Percentiles rank a stretch among this genome's conserved stretches.
Conservation (phyloP, 192 early-diverging fungal species). For the Backusella australiensis region DNA sequence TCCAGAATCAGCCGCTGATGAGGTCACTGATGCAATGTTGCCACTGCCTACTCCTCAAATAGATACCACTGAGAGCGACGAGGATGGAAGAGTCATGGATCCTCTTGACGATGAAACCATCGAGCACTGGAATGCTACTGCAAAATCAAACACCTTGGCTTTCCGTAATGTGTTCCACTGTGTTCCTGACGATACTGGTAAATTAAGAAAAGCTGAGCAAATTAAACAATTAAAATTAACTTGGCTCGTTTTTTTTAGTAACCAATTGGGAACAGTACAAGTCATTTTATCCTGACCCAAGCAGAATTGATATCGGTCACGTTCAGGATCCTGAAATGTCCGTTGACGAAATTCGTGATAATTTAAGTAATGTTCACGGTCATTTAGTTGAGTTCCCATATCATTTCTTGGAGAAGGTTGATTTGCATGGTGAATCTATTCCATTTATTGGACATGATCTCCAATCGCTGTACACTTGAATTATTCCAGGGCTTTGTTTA, state of each 20-base stretch:
- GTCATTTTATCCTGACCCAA: conserved; percentile 44
- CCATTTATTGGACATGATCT: conserved; percentile 27
- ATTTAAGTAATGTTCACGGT: conserved; percentile 44
- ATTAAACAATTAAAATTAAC: conserved; percentile 19
- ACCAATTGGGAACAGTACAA: conserved; percentile 52
- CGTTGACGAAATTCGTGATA: conserved; percentile 37
- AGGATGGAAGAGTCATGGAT: conserved; percentile 55
- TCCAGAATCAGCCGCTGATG: conserved; percentile 38
- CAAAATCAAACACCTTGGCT: conserved; percentile 61
- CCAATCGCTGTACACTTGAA: conserved; percentile 36
- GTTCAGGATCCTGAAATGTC: conserved; percentile 44
- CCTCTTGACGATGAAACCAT: conserved; percentile 67
- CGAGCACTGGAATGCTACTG: conserved; percentile 61
- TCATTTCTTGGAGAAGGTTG: conserved; percentile 45
- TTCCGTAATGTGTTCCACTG: conserved; percentile 84
- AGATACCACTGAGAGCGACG: conserved; percentile 25
- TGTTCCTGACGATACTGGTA: conserved; percentile 75
- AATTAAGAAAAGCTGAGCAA: conserved; percentile 26
- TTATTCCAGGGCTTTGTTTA: not conserved
- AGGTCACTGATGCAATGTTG: conserved; percentile 33
- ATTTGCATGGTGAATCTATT: conserved; percentile 42
- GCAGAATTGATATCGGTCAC: conserved; percentile 45
- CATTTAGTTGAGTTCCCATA: conserved; percentile 57
- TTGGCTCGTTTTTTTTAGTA: conserved; percentile 16
- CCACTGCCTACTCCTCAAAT: conserved; percentile 29